Base-by-base conservation (phyloP, 768 basidiomycete genomes). In the Neoboletus subvelutipes region DNA sequence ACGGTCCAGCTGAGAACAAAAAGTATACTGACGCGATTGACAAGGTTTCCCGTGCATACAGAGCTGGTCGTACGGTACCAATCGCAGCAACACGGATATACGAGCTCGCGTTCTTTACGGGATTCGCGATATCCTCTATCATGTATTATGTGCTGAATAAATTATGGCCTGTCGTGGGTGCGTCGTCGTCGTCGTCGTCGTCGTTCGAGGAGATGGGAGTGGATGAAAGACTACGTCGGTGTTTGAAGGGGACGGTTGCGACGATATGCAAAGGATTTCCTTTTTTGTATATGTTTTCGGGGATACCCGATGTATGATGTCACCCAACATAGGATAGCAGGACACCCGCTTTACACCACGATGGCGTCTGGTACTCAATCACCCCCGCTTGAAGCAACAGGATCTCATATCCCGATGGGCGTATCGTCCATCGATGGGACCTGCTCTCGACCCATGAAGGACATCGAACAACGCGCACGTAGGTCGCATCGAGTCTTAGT, bases 91-190 rank as follows among this genome's bases (percentile, higher is more conserved):
- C 83, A n/a, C 79, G 83, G 52, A 81, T 90, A 61, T 90, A 88
- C 71, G 75, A 86, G 51, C 79, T 92, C 76, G 84, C 88, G 13
- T 94, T 92, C 80, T 88, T 92, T 73, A 87, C 87, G n/a, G 91
- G 91, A 29, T 88, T 91, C 61, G 83, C 82, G 31, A 80, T 86
- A 42, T 88, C 90, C 2, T 76, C 81, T 10, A 48, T 88, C 56
- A 67, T 87, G 43, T 94, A 93, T 71, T 81, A 75, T 65, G 29
- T 71, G 41, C 77, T 87, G 45, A 88, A 85, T 73, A 63, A 71
- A 52, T n/a, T 79, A 22, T 89, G 80, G 72, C 88, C 90, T 3
- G 80, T 83, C 3, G 77, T 75, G 11, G 86, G 85, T 22, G 69
- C 73, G 43, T n/a, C n/a, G n/a, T n/a, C n/a, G n/a, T n/a, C n/a